Evolutionary conservation across 1,284 basidiomycete species (phyloP).

Genomic region (Melampsora americana): DNA sequence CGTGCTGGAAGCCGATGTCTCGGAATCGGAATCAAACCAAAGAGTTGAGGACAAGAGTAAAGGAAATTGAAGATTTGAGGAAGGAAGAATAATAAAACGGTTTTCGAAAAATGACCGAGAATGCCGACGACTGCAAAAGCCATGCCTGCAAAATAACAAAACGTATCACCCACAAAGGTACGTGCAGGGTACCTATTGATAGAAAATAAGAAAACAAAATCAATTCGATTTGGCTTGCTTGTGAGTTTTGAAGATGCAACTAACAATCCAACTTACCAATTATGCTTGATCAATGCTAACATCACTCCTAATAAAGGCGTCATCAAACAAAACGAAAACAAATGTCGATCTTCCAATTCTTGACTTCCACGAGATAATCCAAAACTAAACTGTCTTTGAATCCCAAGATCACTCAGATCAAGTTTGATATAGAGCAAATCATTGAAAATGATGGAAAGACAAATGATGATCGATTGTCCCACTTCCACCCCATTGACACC

Average conservation of each 20-base stretch:
- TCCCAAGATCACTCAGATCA: conserved; percentile 32
- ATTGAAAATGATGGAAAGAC: conserved; percentile 82
- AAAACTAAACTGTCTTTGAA: conserved; percentile 11
- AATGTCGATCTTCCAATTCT: conserved; percentile 82
- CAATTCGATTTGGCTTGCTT: not conserved
- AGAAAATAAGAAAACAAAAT: conserved; percentile 13
- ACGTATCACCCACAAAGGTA: conserved; percentile 92
- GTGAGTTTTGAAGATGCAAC: not conserved
- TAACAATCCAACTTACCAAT: conserved; percentile 69
- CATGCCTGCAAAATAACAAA: conserved; percentile 97
- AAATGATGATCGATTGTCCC: conserved; percentile 87
- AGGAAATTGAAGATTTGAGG: conserved; percentile 98
- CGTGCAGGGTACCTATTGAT: conserved; percentile 82
- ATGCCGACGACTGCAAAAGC: conserved; percentile 93
- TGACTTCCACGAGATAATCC: conserved; percentile 65
- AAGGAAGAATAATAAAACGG: conserved; percentile 89
- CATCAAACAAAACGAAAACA: conserved; percentile 96
- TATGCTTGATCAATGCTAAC: conserved; percentile 82
- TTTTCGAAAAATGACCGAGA: conserved; percentile 95
- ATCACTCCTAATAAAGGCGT: conserved; percentile 87
- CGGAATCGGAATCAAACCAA: conserved; percentile 87
- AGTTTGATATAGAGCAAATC: conserved; percentile 82
- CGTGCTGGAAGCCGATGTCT: conserved; percentile 86
- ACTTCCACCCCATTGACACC: conserved; percentile 97
- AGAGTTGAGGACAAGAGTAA: conserved; percentile 89